Evolutionary conservation across 495 filamentous ascomycete species (phyloP).

Genomic region (Pseudevernia furfuracea): DNA sequence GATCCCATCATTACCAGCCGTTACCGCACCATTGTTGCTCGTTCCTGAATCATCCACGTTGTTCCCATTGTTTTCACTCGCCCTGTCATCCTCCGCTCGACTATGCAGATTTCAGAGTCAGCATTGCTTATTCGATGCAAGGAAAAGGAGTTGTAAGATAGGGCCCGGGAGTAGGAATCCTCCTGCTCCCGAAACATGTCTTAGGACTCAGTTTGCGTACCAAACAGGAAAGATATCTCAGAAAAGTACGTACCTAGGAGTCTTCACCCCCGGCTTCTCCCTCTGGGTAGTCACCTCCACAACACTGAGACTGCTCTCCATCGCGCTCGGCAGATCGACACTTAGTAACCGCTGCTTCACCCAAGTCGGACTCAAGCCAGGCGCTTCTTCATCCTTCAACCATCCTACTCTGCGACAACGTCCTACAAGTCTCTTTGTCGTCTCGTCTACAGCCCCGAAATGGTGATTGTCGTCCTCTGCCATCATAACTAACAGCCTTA

Average conservation of each 20-base stretch:
- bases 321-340: slow-evolving; percentile 43
- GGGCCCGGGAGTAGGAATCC: too few relatives aligned
- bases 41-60: neutral
- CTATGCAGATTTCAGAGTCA: too few relatives aligned
- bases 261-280: slow-evolving; percentile 79
- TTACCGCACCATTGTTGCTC: neutral
- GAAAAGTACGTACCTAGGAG: too few relatives aligned
- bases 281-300: slow-evolving; percentile 69
- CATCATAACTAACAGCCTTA: slow-evolving; percentile 64
- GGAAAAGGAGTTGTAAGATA: too few relatives aligned
- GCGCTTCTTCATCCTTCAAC: slow-evolving; percentile 49
- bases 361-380: slow-evolving; percentile 31
- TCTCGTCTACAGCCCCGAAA: slow-evolving; percentile 86
- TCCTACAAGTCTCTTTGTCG: slow-evolving; percentile 73
- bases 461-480: slow-evolving; percentile 49
- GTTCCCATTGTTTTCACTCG: slow-evolving; percentile 7
- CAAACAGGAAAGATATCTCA: too few relatives aligned
- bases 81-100: slow-evolving; percentile 28
- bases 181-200: too few relatives aligned
- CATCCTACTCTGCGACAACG: slow-evolving; percentile 79
- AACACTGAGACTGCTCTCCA: slow-evolving; percentile 53
- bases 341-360: slow-evolving; percentile 32
- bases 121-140: too few relatives aligned
- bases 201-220: too few relatives aligned
- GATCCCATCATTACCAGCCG: neutral